Evolutionary conservation across 306 rosid species (phyloP).

Genomic region (Quercus mongolica): DNA sequence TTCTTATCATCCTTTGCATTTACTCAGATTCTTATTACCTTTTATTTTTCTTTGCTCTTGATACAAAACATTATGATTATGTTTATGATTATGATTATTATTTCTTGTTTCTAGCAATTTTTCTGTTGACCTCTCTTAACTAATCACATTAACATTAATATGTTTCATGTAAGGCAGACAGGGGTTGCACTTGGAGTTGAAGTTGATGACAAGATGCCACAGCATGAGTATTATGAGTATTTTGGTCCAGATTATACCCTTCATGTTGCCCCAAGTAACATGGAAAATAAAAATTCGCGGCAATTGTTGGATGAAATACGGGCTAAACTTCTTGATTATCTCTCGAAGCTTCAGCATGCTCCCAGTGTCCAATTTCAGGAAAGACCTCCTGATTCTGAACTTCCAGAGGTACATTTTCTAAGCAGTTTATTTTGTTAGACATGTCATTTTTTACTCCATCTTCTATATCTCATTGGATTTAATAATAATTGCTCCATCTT

Average conservation of each 20-base stretch:
- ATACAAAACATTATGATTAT: not conserved
- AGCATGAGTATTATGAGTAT: conserved; percentile 85
- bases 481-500: not conserved
- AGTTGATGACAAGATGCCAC: conserved; percentile 93
- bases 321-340: conserved; percentile 71
- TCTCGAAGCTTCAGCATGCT: conserved; percentile 81
- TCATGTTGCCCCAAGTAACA: conserved; percentile 95
- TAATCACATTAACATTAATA: conserved; percentile 9
- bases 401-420: conserved; percentile 58
- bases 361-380: conserved; percentile 85
- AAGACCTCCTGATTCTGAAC: conserved; percentile 77
- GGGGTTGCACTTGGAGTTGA: conserved; percentile 93
- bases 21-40: not conserved
- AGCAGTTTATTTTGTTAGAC: not conserved
- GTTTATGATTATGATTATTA: not conserved
- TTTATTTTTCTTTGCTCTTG: not conserved
- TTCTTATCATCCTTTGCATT: conserved; percentile 10
- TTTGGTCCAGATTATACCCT: conserved; percentile 92
- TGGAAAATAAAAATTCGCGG: conserved; percentile 88
- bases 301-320: conserved; percentile 64
- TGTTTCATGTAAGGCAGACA: conserved; percentile 56
- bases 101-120: not conserved
- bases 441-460: not conserved
- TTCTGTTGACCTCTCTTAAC: not conserved
- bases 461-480: not conserved